Evolutionary conservation across 805 yeast species (phyloP).

Genomic region (Spathaspora sp.): DNA sequence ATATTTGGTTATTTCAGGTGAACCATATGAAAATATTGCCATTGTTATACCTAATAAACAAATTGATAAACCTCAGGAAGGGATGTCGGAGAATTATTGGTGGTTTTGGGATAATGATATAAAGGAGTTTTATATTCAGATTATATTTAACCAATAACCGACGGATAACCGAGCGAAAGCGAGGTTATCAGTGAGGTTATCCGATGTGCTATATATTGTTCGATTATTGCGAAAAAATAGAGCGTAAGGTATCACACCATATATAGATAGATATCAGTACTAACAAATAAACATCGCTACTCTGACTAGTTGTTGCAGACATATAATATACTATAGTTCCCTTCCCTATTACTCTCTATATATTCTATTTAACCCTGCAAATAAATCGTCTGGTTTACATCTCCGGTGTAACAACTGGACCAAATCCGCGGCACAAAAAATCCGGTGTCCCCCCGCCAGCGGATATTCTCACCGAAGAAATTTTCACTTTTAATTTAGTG

Average conservation of each 20-base stretch:
- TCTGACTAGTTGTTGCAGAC: too few relatives aligned
- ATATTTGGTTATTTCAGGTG: constrained; percentile 78
- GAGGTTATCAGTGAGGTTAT: too few relatives aligned
- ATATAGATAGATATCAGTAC: too few relatives aligned
- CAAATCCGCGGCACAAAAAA: neutral
- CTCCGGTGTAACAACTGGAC: too few relatives aligned
- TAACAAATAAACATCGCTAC: too few relatives aligned
- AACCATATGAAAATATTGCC: constrained; percentile 82
- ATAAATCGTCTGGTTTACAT: too few relatives aligned
- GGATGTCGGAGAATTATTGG: constrained; percentile 46
- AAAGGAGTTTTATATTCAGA: constrained; percentile 65
- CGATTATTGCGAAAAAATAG: too few relatives aligned
- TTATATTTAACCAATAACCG: constrained; percentile 42
- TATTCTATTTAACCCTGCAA: too few relatives aligned
- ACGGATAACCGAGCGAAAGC: neutral
- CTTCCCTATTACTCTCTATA: too few relatives aligned
- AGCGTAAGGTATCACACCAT: too few relatives aligned
- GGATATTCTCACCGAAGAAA: neutral
- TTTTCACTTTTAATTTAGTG: neutral
- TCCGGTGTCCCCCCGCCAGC: neutral
- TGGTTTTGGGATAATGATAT: constrained; percentile 72
- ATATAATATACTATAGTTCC: too few relatives aligned
- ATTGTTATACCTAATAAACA: constrained; percentile 68
- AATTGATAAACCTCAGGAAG: constrained; percentile 30
- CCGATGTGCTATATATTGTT: too few relatives aligned